phyloP scores from a whole-genome alignment of 129 eudicot species.

The Ambrosia trifida region DNA sequence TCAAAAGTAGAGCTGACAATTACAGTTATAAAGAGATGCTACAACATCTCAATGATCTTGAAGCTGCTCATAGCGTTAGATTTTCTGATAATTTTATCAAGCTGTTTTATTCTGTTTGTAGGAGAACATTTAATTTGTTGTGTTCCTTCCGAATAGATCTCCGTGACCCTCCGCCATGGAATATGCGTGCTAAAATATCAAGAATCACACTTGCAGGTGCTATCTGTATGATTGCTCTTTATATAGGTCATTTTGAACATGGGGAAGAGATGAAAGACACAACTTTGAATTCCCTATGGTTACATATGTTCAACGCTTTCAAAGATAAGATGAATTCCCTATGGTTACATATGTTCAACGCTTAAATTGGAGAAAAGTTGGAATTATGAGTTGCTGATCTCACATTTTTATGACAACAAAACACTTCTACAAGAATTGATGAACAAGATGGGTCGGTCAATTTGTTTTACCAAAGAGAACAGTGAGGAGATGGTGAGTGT shows the following conservation, averaged over 20 bases:
- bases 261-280: not conserved
- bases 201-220: not conserved
- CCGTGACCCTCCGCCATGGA: too few relatives aligned
- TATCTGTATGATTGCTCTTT: not conserved
- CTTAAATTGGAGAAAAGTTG: too few relatives aligned
- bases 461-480: not conserved
- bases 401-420: not conserved
- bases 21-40: slow-evolving; percentile 7
- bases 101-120: not conserved
- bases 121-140: not conserved
- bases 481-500: not conserved
- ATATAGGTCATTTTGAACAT: not conserved
- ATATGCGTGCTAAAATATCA: not conserved
- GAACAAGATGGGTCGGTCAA: not conserved
- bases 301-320: not conserved
- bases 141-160: not conserved
- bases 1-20: slow-evolving; percentile 1
- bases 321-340: not conserved
- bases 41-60: slow-evolving; percentile 9
- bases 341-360: not conserved
- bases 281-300: not conserved
- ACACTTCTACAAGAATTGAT: slow-evolving; percentile 12
- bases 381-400: too few relatives aligned
- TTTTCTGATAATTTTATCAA: slow-evolving; percentile 17
- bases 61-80: slow-evolving; percentile 15